phyloP scores from a whole-genome alignment of 176 grass and related monocot species.

The Metroxylon sagu region DNA sequence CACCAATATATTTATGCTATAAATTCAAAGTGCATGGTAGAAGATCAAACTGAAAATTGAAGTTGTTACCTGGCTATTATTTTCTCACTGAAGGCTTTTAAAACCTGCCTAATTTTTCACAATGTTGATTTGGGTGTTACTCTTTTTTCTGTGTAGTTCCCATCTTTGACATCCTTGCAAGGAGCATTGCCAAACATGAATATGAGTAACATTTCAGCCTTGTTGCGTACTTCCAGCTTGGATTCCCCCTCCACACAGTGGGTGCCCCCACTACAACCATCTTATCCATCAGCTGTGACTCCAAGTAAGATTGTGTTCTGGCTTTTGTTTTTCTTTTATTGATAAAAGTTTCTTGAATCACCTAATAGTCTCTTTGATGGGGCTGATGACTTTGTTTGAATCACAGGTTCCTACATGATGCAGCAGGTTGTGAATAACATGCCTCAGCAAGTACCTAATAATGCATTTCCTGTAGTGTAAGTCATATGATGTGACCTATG shows the following conservation, averaged over 20 bases:
- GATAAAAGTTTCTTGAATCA: background rate
- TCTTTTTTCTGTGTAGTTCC: slow-evolving; percentile 27
- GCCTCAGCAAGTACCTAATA: slow-evolving; percentile 21
- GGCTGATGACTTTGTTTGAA: slow-evolving; percentile 5
- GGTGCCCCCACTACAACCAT: slow-evolving; percentile 23
- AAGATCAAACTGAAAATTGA: too few species aligned
- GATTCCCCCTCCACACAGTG: slow-evolving; percentile 22
- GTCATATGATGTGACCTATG: background rate
- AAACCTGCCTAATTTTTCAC: too few species aligned
- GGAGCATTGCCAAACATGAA: slow-evolving; percentile 42
- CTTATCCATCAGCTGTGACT: background rate
- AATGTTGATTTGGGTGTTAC: background rate
- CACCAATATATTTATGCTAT: too few species aligned
- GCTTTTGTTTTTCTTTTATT: slow-evolving; percentile 14
- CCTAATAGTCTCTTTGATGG: background rate
- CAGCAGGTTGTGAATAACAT: slow-evolving; percentile 29
- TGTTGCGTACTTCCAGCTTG: slow-evolving; percentile 12
- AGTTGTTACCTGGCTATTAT: too few species aligned
- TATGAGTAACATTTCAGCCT: slow-evolving; percentile 10
- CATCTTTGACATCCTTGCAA: slow-evolving; percentile 46
- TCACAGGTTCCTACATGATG: slow-evolving; percentile 29
- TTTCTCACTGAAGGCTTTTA: too few species aligned
- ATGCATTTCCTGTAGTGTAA: slow-evolving; percentile 32
- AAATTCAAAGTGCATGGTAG: too few species aligned
- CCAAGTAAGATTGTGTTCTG: slow-evolving; percentile 23